Conservation (phyloP, 176 grass and related monocot genomes). For the Metroxylon sagu region DNA sequence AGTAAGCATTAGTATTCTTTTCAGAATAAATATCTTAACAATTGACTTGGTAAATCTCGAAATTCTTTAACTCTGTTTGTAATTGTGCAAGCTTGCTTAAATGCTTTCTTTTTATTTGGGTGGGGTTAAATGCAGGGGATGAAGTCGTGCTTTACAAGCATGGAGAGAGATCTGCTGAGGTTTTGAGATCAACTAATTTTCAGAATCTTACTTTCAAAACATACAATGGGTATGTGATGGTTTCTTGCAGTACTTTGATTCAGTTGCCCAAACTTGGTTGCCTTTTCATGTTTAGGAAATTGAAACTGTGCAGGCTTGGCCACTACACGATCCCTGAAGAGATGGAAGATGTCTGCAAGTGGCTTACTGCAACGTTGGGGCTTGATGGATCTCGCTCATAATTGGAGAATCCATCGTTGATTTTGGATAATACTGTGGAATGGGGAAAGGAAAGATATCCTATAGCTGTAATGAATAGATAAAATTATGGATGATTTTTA, state of each 20-base stretch:
- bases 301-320: slow-evolving; percentile 52
- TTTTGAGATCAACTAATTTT: slow-evolving; percentile 67
- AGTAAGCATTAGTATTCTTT: no score
- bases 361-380: slow-evolving; percentile 45
- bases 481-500: no score
- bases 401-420: slow-evolving; percentile 9
- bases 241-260: neutral
- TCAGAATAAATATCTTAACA: no score
- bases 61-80: neutral
- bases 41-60: no score
- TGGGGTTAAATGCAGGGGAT: slow-evolving; percentile 42
- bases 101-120: no score
- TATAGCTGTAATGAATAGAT: no score
- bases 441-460: no score
- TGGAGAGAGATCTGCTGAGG: slow-evolving; percentile 71
- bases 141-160: slow-evolving; percentile 81
- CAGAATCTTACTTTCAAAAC: slow-evolving; percentile 72
- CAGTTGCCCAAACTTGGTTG: neutral
- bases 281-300: slow-evolving; percentile 8
- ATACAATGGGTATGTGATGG: slow-evolving; percentile 49
- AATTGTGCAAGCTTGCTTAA: neutral
- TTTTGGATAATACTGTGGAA: no score
- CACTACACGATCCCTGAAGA: slow-evolving; percentile 89
- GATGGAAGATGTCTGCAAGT: slow-evolving; percentile 89
- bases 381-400: slow-evolving; percentile 36